These are phyloP conservation scores for Porphyrellus sp. DNA, from an alignment of 1,284 basidiomycete genomes.

Conservation along the genomic window DNA sequence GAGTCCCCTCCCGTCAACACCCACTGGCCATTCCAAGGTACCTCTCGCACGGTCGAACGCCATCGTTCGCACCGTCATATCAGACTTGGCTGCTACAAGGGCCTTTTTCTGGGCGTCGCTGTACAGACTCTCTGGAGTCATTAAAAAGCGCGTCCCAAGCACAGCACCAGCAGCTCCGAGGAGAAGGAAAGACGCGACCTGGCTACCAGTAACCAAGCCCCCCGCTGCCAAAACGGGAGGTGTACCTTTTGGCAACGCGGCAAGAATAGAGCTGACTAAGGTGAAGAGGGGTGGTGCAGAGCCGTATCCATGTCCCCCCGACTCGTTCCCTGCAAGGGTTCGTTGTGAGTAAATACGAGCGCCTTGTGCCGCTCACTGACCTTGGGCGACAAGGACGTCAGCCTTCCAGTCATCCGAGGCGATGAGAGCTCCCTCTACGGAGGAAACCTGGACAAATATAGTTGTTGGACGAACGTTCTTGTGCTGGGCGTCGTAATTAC, in stretches of 20 bases:
- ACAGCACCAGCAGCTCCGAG: constrained; percentile 66
- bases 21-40: constrained; percentile 61
- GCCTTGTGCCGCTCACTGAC: constrained; percentile 34
- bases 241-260: constrained; percentile 39
- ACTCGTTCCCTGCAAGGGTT: constrained; percentile 57
- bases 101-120: constrained; percentile 52
- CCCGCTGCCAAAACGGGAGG: constrained; percentile 59
- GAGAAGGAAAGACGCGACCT: constrained; percentile 61
- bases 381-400: constrained; percentile 76
- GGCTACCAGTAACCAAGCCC: constrained; percentile 53
- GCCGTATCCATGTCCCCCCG: constrained; percentile 67
- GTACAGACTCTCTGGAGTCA: constrained; percentile 65
- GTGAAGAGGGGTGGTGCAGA: constrained; percentile 56
- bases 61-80: constrained; percentile 56
- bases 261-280: constrained; percentile 55
- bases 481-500: constrained; percentile 45
- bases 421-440: constrained; percentile 52
- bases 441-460: constrained; percentile 62
- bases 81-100: constrained; percentile 48
- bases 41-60: constrained; percentile 63
- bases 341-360: constrained; percentile 7
- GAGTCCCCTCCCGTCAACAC: constrained; percentile 56
- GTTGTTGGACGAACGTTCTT: constrained; percentile 44
- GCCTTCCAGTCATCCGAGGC: constrained; percentile 61
- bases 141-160: constrained; percentile 69